Percentiles rank a stretch among this genome's conserved stretches.
phyloP scores from a whole-genome alignment of 1,284 basidiomycete species.

The Ganoderma resinaceum region DNA sequence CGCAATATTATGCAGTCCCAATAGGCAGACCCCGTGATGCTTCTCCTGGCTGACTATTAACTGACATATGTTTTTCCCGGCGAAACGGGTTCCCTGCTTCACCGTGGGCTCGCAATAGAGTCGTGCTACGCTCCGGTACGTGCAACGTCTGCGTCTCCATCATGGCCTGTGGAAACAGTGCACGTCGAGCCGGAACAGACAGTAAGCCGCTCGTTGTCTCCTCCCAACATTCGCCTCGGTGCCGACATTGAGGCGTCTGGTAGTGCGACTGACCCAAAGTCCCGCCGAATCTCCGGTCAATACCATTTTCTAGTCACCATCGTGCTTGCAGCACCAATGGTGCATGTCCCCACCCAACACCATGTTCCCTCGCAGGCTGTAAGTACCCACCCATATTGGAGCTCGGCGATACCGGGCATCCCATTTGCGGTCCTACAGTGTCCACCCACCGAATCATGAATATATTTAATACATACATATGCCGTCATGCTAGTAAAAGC shows the following conservation, averaged over 20 bases:
- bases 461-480: conserved; percentile 29
- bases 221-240: neutral
- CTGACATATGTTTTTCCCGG: neutral
- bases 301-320: neutral
- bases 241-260: neutral
- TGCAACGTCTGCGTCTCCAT: neutral
- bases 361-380: conserved; percentile 12
- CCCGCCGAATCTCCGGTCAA: neutral
- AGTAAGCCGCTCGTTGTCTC: neutral
- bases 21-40: neutral
- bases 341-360: neutral
- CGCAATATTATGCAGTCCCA: neutral
- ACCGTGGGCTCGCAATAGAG: neutral
- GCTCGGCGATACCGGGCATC: conserved; percentile 22
- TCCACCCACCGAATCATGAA: conserved; percentile 11
- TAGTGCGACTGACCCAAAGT: neutral
- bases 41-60: neutral
- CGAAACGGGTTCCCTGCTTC: neutral
- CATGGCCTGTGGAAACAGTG: neutral
- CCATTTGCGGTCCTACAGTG: conserved; percentile 16
- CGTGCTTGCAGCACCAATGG: neutral
- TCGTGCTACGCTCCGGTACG: neutral
- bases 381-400: neutral
- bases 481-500: conserved; percentile 23
- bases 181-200: neutral